Base-by-base conservation (phyloP, 108 stramenopile species). In the Nannochloropsis salina region DNA sequence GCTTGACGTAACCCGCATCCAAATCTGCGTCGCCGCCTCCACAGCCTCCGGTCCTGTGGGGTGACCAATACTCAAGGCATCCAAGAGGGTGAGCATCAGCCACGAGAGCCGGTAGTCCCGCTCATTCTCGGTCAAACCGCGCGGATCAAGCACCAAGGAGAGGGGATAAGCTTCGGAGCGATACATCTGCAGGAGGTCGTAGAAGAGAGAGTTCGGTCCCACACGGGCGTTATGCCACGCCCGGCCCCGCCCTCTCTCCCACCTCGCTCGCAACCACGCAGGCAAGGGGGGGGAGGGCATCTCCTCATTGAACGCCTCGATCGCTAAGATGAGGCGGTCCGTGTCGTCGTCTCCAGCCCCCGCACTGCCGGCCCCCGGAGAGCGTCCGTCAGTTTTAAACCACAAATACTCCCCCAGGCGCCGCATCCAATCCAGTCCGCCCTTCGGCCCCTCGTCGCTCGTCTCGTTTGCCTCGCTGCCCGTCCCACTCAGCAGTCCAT, bases 71-170 rank as follows among this genome's bases (percentile, higher is more conserved):
- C 86, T 79, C 42, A 87, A 82, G 44, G 83, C 83, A 42, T 80
- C 83, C 43, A 84, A 51, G 2, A 87, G 44, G 41, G 82, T 87
- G 51, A 87, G 74, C 20, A 87, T 42, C 74, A 83, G 83, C 86
- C 86, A 87, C 44, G 86, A 83, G 83, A 83, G 61, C 41, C 86
- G 86, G 80, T 84, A 87, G 86, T 87, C 86, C 79, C 47, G 47
- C 47, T 51, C 47, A 51, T 51, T 51, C 47, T 51, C 47, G 12
- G 47, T 51, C 47, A 51, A 51, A 0, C 47, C 47, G 12, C 47
- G 47, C 47, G 47, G 47, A 15, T 51, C 47, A 10, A 51, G 47
- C 1, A 51, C 12, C 15, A 51, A 51, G 12, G 47, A 10, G 0
- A 51, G 15, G 12, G 47, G 47, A 15, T 51, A 51, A 10, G 47